phyloP scores from a whole-genome alignment of 805 yeast species.

The Ogataea minuta region DNA sequence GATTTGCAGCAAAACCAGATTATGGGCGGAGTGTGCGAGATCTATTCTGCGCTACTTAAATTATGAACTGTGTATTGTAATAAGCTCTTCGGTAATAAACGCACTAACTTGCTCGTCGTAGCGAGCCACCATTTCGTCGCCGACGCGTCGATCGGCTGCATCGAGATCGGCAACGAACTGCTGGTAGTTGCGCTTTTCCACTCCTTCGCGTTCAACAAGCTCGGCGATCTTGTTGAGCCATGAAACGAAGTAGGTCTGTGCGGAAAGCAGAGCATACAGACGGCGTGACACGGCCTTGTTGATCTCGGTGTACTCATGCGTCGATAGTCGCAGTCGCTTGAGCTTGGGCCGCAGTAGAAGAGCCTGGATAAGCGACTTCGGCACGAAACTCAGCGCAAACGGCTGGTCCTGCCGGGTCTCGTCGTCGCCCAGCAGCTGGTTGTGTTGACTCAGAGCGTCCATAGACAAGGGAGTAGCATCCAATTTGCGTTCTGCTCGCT shows the following conservation, averaged over 20 bases:
- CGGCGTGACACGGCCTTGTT: slow-evolving; percentile 62
- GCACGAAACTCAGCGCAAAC: slow-evolving; percentile 31
- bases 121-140: slow-evolving; percentile 13
- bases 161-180: slow-evolving; percentile 20
- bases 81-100: background rate
- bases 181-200: slow-evolving; percentile 9
- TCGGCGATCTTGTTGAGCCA: slow-evolving; percentile 31
- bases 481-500: slow-evolving; percentile 6
- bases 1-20: background rate
- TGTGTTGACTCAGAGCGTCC: slow-evolving; percentile 21
- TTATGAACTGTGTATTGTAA: slow-evolving; percentile 10
- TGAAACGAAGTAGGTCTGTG: slow-evolving; percentile 16
- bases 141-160: slow-evolving; percentile 8
- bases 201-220: slow-evolving; percentile 30
- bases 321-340: slow-evolving; percentile 37
- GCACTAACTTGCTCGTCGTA: background rate
- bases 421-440: slow-evolving; percentile 6
- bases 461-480: slow-evolving; percentile 12
- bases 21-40: slow-evolving; percentile 16
- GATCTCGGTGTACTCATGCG: slow-evolving; percentile 48
- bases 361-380: slow-evolving; percentile 56
- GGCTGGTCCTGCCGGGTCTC: slow-evolving; percentile 2
- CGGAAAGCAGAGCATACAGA: slow-evolving; percentile 41
- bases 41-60: slow-evolving; percentile 19
- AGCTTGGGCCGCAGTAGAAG: slow-evolving; percentile 52